Evolutionary conservation across 208 protist genomes (phyloP).

Genomic region (Trypanosomatidae sp.): DNA sequence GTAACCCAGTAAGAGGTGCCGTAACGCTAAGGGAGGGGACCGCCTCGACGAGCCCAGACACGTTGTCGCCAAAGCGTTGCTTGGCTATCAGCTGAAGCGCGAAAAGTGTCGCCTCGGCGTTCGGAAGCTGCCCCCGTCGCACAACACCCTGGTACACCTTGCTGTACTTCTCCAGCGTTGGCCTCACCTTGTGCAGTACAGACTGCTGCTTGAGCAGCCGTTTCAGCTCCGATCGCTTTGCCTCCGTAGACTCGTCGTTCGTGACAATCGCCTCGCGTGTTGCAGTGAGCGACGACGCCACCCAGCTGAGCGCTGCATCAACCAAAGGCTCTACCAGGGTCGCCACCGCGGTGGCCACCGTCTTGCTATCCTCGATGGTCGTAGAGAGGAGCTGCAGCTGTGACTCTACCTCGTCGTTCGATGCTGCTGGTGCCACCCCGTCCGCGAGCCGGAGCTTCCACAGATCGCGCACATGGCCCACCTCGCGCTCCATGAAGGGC

Average conservation of each 20-base stretch:
- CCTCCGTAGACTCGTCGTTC: conserved; percentile 72
- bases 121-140: conserved; percentile 15
- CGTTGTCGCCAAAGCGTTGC: conserved; percentile 39
- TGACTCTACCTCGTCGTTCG: not conserved
- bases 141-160: conserved; percentile 10
- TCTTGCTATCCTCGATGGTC: not conserved
- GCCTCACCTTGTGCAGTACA: conserved; percentile 22
- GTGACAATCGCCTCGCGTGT: conserved; percentile 26
- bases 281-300: conserved; percentile 7
- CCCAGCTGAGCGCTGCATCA: conserved; percentile 6
- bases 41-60: conserved; percentile 13
- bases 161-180: conserved; percentile 7
- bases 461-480: conserved; percentile 6
- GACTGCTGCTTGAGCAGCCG: conserved; percentile 37
- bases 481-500: conserved; percentile 15
- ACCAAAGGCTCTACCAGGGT: conserved; percentile 31
- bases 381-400: conserved; percentile 5
- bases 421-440: not conserved
- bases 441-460: conserved; percentile 1
- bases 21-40: conserved; percentile 22
- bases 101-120: conserved; percentile 33
- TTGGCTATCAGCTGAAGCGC: conserved; percentile 47
- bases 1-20: conserved; percentile 22
- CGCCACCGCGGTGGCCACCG: not conserved
- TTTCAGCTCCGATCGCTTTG: conserved; percentile 51